Base-by-base conservation (phyloP, 805 yeast species). In the Wickerhamomyces rabaulensis region DNA sequence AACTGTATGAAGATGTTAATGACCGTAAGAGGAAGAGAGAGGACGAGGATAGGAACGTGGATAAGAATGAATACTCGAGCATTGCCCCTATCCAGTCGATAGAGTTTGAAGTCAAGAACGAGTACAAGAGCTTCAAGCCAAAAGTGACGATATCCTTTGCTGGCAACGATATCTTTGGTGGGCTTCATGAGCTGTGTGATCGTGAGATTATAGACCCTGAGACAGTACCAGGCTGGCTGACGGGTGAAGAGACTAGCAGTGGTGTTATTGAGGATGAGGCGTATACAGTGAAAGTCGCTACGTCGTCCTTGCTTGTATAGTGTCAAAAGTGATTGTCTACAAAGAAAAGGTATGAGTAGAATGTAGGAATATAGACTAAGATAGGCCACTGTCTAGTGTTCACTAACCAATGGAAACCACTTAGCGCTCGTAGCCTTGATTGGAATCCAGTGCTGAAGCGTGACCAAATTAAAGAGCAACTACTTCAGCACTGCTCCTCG, bases 131-230 rank as follows among this genome's bases (percentile, higher is more conserved):
- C 48, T 9, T 46, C 17, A 64, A 50, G 42, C 60, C 62, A 22
- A 47, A 46, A 21, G 52, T 60, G 8, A 55, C 56, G 15, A 45
- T 68, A 4, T 55, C 51, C 47, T 62, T 87, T 5, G 65, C 73
- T 3, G 96, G 96, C 1, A 70, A 68, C 17, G 95, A 87, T 59
- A 75, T 88, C 0, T 87, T 82, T 71, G 95, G 80, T 2, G 96
- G 96, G 0, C 57, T 87, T 35, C 89, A 85, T 61, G 83, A 85
- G 56, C 67, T 87, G 16, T 76, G 89, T 23, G 69, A 68, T 44
- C 47, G 66, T 51, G 75, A 69, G 1, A 55, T 73, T 0, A 63
- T 82, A 2, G 75, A 84, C 53, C 75, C 85, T 0, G 66, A 71
- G n/a, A 67, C 53, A 0, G 64, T 85, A 15, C 95, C 96, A 1